A percentile compares a stretch with the other conserved stretches of the same genome.
Conservation (phyloP, 2,329 filamentous ascomycete species). For the Aspergillus cejpii region DNA sequence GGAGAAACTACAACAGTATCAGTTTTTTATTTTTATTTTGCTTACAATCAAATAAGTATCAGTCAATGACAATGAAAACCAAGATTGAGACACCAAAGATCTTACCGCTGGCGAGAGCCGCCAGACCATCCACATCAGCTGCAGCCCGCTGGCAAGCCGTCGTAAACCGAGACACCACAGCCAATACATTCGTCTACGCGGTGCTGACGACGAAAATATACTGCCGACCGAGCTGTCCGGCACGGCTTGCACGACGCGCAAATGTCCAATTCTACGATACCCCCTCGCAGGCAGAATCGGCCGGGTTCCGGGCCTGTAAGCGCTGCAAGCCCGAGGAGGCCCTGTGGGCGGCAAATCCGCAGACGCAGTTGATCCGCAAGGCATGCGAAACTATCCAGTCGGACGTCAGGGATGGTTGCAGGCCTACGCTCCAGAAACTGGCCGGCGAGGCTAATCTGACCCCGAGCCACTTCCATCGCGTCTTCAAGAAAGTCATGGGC, state of each 20-base stretch:
- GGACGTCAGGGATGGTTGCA: constrained; percentile 20
- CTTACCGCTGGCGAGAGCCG: constrained; percentile 16
- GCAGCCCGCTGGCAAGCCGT: constrained; percentile 42
- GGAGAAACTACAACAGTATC: too few species aligned
- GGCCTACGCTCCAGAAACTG: constrained; percentile 41
- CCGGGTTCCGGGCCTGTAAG: constrained; percentile 52
- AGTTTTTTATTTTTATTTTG: too few species aligned
- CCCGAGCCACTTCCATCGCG: constrained; percentile 49
- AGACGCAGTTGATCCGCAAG: constrained; percentile 25
- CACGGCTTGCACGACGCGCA: constrained; percentile 53
- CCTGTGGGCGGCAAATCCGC: constrained; percentile 26
- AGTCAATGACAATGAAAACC: neutral
- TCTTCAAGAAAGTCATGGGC: constrained; percentile 49
- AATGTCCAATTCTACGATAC: constrained; percentile 51
- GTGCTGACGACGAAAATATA: constrained; percentile 53
- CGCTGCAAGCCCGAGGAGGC: constrained; percentile 48
- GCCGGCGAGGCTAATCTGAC: constrained; percentile 45
- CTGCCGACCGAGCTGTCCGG: constrained; percentile 51
- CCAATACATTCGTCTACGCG: constrained; percentile 49
- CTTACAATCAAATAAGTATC: too few species aligned
- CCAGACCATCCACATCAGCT: constrained; percentile 20
- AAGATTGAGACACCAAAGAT: too few species aligned
- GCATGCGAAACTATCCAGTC: constrained; percentile 30
- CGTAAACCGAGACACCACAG: constrained; percentile 39
- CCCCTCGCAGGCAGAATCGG: constrained; percentile 41